phyloP scores from a whole-genome alignment of 2,329 filamentous ascomycete species.

The Ophiostoma populinum region DNA sequence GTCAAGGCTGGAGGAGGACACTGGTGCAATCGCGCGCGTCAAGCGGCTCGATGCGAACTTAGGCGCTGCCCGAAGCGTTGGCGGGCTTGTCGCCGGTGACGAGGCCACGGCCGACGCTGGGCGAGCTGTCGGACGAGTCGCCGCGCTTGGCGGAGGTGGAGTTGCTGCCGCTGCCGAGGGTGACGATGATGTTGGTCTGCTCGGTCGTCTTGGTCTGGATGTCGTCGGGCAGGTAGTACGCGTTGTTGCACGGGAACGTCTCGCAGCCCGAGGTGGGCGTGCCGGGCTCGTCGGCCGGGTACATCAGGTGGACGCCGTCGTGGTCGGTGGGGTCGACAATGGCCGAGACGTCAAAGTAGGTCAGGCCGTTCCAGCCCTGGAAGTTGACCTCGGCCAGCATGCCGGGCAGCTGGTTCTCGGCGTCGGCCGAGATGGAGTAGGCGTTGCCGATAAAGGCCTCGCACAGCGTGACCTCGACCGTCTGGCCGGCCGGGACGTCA shows the following conservation, averaged over 20 bases:
- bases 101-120: slow-evolving; percentile 11
- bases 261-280: slow-evolving; percentile 22
- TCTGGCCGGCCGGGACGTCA: slow-evolving; percentile 21
- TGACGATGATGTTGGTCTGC: slow-evolving; percentile 19
- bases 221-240: slow-evolving; percentile 24
- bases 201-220: slow-evolving; percentile 21
- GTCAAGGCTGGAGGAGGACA: no score
- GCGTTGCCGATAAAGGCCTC: slow-evolving; percentile 18
- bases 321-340: slow-evolving; percentile 24
- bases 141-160: slow-evolving; percentile 5
- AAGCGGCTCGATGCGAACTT: not conserved
- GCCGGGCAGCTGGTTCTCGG: slow-evolving; percentile 17
- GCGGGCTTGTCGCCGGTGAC: slow-evolving; percentile 11
- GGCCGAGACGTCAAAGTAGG: slow-evolving; percentile 28
- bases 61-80: no score
- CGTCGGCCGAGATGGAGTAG: slow-evolving; percentile 19
- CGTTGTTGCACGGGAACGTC: slow-evolving; percentile 23
- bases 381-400: slow-evolving; percentile 22
- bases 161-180: slow-evolving; percentile 12
- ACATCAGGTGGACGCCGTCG: slow-evolving; percentile 23
- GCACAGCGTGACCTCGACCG: slow-evolving; percentile 21
- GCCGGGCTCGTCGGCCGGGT: slow-evolving; percentile 14
- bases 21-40: no score
- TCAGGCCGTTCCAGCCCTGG: slow-evolving; percentile 19
- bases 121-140: slow-evolving; percentile 1